These are phyloP conservation scores for Hanseniaspora opuntiae DNA, from an alignment of 805 yeast species.

Conservation along the genomic window DNA sequence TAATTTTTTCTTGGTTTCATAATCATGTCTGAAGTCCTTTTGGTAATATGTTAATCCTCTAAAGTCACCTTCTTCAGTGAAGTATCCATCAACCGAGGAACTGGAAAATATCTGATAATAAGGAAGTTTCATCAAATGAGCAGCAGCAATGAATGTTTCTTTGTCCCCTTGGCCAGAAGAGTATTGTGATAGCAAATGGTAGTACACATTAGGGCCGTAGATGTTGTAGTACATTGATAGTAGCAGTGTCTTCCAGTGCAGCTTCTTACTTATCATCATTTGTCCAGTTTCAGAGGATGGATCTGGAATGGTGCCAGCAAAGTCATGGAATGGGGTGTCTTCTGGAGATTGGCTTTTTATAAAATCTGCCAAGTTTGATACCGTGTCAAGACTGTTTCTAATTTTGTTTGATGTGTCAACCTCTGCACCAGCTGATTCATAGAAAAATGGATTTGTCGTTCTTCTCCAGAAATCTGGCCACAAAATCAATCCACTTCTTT, in stretches of 20 bases:
- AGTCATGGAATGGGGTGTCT: constrained; percentile 41
- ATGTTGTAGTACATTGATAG: constrained; percentile 53
- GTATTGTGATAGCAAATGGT: constrained; percentile 57
- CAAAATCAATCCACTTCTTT: constrained; percentile 38
- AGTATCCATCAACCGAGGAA: constrained; percentile 29
- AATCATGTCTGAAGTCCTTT: constrained; percentile 39
- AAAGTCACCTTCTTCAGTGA: constrained; percentile 19
- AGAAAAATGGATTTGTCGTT: constrained; percentile 48
- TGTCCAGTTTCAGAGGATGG: constrained; percentile 63
- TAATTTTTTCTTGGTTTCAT: constrained; percentile 15
- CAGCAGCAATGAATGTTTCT: constrained; percentile 62
- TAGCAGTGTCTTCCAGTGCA: constrained; percentile 45
- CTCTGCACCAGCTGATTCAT: constrained; percentile 36
- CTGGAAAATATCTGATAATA: constrained; percentile 39
- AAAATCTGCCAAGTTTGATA: constrained; percentile 11
- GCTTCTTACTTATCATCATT: constrained; percentile 44
- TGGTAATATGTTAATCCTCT: constrained; percentile 34
- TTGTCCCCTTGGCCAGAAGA: constrained; percentile 72
- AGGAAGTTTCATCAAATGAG: constrained; percentile 35
- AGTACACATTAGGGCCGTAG: constrained; percentile 52
- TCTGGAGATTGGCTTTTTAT: constrained; percentile 14
- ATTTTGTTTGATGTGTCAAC: constrained; percentile 27
- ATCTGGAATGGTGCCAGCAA: constrained; percentile 52
- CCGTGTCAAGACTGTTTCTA: constrained; percentile 22
- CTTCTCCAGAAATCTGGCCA: constrained; percentile 76